Evolutionary conservation across 78 protist species (phyloP).

Genomic region (Dictyostelium intermedium): DNA sequence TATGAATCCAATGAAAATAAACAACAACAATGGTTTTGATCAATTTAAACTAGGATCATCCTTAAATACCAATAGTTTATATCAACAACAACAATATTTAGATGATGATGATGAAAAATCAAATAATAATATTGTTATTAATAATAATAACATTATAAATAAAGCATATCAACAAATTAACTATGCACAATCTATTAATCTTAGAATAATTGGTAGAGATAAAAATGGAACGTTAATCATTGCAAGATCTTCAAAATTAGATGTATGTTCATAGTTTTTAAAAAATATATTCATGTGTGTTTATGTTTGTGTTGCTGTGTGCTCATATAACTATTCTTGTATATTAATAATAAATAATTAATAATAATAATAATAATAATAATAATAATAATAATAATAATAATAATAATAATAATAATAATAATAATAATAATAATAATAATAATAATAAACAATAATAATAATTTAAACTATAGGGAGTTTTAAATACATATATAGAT

Average conservation of each 20-base stretch:
- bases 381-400: background rate
- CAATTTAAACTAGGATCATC: slow-evolving; percentile 15
- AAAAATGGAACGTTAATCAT: slow-evolving; percentile 32
- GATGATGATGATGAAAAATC: background rate
- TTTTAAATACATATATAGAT: slow-evolving; percentile 55
- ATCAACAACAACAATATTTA: background rate
- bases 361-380: background rate
- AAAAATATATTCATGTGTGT: too few relatives aligned
- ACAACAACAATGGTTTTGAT: background rate
- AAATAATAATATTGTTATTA: background rate
- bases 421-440: background rate
- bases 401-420: background rate
- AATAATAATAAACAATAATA: background rate
- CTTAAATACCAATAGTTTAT: background rate
- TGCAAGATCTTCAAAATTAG: slow-evolving; percentile 22
- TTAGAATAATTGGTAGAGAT: slow-evolving; percentile 61
- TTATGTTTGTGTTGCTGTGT: too few relatives aligned
- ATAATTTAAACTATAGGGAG: background rate
- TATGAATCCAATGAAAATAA: background rate
- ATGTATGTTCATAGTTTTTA: too few relatives aligned
- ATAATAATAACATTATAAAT: background rate
- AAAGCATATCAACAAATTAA: background rate
- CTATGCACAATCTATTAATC: slow-evolving; percentile 22
- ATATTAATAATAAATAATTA: too few relatives aligned
- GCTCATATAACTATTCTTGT: too few relatives aligned